Base-by-base conservation (phyloP, 768 basidiomycete species). In the Pleurotus tuber-regium region DNA sequence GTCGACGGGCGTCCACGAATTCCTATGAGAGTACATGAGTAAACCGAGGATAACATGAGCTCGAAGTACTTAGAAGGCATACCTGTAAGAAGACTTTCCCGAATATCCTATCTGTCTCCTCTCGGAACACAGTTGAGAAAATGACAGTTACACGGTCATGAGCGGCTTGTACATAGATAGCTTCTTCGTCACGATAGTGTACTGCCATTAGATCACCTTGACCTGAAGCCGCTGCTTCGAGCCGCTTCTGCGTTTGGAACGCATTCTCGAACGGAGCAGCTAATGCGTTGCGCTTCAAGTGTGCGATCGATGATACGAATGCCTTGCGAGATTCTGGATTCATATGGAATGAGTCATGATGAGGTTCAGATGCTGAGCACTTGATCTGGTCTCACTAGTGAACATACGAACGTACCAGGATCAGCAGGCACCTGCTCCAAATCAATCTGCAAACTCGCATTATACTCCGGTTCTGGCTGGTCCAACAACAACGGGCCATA, bases 31-130 rank as follows among this genome's bases (percentile, higher is more conserved):
- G 26, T 2, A 54, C 64, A n/a, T n/a, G n/a, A n/a, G n/a, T n/a
- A n/a, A n/a, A n/a, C n/a, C n/a, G n/a, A n/a, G n/a, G n/a, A n/a
- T n/a, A n/a, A n/a, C n/a, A n/a, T n/a, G n/a, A n/a, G n/a, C n/a
- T n/a, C n/a, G 43, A 36, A 16, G 49, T 44, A 54, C 41, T 23
- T 14, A 19, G 49, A 30, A 39, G 43, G 57, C 70, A 56, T 56
- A 92, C 94, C 80, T 98, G 97, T 48, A 99, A 71, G 75, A 99
- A 99, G n/a, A 98, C 88, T 67, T 93, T 95, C 11, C 97, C 97
- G 66, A 92, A 92, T 43, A 98, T 91, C 49, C 94, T 82, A 68
- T 99, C 97, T 1, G 96, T 97, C 68, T 99, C 97, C 62, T 98
- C 97, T 58, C 87, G 80, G 75, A 99, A 99, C 43, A 97, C 79